Base-by-base conservation (phyloP, 2,329 filamentous ascomycete species). In the Didymella lethalis region DNA sequence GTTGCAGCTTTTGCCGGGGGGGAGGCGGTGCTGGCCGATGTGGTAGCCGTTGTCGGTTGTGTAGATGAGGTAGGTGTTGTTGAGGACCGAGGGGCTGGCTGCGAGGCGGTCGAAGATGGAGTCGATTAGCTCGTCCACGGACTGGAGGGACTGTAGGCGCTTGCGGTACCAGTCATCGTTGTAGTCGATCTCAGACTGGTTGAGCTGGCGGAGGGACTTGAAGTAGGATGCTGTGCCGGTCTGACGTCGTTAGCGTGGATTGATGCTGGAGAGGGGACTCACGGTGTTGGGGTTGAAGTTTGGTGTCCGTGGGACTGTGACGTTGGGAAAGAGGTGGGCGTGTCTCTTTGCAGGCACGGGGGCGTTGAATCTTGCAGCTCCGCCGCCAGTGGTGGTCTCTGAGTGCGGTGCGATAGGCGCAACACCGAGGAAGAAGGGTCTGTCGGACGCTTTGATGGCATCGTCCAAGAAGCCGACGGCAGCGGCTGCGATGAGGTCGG, bases 361-460 rank as follows among this genome's bases (percentile, higher is more conserved):
- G 86, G 79, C 79, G 5, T 80, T 77, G 69, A 84, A 81, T 0
- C 62, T 57, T 4, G 45, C 48, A 18, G 54, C 45, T 14, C 59
- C 36, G 0, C 46, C 49, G 3, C 49, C 47, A 6, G 54, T 58
- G 12, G 23, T 63, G 57, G 43, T 73, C 64, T 69, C 71, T 61
- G 57, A 69, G 65, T 92, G 90, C 0, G 90, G 89, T 0, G 86
- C 88, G 6, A 88, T 82, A 0, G 89, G 90, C 0, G 89, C 86
- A 8, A 90, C 80, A 0, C 82, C 83, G 4, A 92, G 71, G 69
- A 92, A 91, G 75, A 91, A 92, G 0, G 90, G 90, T 11, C 82
- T 79, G 0, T 80, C 77, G 0, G 80, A 75, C 14, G 59, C 62
- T 0, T 77, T 71, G 2, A 88, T 77, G 0, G 85, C 89, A 49